phyloP scores from a whole-genome alignment of 2,329 filamentous ascomycete genomes.

The Didymella arachidicola region DNA sequence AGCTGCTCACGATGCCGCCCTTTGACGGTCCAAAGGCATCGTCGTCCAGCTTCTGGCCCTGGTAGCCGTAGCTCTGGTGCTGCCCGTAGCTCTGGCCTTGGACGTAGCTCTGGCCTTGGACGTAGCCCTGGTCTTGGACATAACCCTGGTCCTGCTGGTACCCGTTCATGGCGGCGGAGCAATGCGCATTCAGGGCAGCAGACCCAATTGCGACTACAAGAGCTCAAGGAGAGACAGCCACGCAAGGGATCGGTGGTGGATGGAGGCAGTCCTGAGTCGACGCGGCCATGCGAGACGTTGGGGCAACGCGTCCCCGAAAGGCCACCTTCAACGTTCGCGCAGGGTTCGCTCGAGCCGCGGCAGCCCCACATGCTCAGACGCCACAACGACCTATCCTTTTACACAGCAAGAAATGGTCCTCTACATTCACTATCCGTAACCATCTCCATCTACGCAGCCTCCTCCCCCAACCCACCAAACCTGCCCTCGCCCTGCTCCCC shows the following conservation, averaged over 20 bases:
- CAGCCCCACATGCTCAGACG: slow-evolving; percentile 9
- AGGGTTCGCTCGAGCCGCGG: slow-evolving; percentile 9
- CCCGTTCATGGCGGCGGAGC: slow-evolving; percentile 71
- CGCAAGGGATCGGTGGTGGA: slow-evolving; percentile 20
- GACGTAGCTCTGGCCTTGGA: background rate
- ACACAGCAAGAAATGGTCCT: no score
- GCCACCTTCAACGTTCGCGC: slow-evolving; percentile 43
- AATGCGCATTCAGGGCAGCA: slow-evolving; percentile 32
- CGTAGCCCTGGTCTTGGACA: background rate
- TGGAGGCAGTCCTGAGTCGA: slow-evolving; percentile 7
- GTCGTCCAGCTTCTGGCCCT: slow-evolving; percentile 72
- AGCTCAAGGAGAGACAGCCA: slow-evolving; percentile 17
- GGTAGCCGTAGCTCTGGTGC: background rate
- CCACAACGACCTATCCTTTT: no score
- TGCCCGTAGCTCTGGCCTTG: background rate
- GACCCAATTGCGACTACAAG: slow-evolving; percentile 37
- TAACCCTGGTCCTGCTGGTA: slow-evolving; percentile 55
- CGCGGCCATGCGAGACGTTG: slow-evolving; percentile 9
- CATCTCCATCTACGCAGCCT: background rate
- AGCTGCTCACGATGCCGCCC: slow-evolving; percentile 70
- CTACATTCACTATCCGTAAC: no score
- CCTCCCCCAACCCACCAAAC: slow-evolving; percentile 32
- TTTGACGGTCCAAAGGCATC: slow-evolving; percentile 79
- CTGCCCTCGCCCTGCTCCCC: slow-evolving; percentile 29
- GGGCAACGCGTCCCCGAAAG: slow-evolving; percentile 36